Base-by-base conservation (phyloP, 2,329 filamentous ascomycete species). In the Thermothelomyces thermophilus region DNA sequence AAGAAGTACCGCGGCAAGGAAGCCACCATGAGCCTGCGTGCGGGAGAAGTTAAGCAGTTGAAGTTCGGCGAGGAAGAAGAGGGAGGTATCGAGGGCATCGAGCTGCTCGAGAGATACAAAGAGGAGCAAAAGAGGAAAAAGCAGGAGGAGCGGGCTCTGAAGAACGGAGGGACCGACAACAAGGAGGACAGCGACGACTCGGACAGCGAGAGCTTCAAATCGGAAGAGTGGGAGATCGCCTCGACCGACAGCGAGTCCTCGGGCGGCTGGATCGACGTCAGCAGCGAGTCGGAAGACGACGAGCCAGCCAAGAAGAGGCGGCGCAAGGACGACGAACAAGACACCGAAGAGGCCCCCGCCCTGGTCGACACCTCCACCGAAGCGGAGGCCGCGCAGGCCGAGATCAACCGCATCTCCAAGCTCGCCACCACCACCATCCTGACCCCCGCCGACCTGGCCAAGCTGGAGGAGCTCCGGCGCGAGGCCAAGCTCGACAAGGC, bases 381-480 rank as follows among this genome's bases (percentile, higher is more conserved):
- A 52, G 68, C 74, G 40, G 69, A 73, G 11, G 65, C 64, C 5
- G 57, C 63, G 4, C 70, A 71, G n/a, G 70, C 67, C 11, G 70
- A 75, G 52, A 59, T 72, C 6, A 65, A 73, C 49, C 71, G 73
- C 54, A 77, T 82, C 57, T 82, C 84, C 11, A 89, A 83, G 61
- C 80, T 96, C 37, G 90, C 90, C n/a, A 95, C 88, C 0, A 95
- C 88, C 2, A 86, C 87, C 42, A 94, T 98, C 57, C 83, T 98
- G 54, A 98, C 93, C 0, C 93, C 93, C 0, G 93, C 93, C 11
- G 93, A 98, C 68, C 79, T 97, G n/a, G 84, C 87, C 59, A 97
- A 97, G 67, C 83, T 98, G 17, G 83, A 88, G 54, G 91, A 96
- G 68, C 82, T 98, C 20, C 87, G 88, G 41, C 75, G 86, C 43